Evolutionary conservation across 129 eudicot genomes (phyloP).

Genomic region (Artemisia argyi): DNA sequence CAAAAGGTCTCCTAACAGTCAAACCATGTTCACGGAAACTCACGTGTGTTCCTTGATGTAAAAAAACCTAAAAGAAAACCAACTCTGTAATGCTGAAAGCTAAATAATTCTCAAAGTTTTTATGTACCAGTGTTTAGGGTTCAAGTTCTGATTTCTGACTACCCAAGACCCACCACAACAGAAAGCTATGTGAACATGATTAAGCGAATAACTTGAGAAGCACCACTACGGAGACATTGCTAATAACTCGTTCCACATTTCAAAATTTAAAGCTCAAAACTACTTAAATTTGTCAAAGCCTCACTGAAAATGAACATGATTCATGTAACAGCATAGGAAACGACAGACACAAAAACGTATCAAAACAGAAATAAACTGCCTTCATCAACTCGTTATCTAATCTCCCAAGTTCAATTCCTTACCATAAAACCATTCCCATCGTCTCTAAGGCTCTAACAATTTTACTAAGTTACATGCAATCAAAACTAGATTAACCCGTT

Average conservation of each 20-base stretch:
- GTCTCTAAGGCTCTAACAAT: conserved; percentile 1
- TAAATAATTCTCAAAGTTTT: too few relatives aligned
- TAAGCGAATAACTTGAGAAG: background rate
- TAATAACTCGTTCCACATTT: conserved; percentile 5
- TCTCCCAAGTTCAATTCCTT: background rate
- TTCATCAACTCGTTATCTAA: background rate
- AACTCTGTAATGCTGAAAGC: too few relatives aligned
- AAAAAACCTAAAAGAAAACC: background rate
- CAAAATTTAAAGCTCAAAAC: background rate
- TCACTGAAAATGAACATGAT: background rate
- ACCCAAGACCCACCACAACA: too few relatives aligned
- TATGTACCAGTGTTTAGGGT: too few relatives aligned
- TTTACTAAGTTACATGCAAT: background rate
- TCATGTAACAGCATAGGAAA: background rate
- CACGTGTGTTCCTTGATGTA: background rate
- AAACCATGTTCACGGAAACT: background rate
- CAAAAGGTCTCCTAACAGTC: background rate
- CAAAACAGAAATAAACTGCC: background rate
- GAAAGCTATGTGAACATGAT: background rate
- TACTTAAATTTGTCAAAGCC: background rate
- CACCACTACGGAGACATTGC: background rate
- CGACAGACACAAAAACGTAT: background rate
- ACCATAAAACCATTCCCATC: background rate
- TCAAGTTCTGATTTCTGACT: too few relatives aligned
- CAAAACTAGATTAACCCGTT: background rate